phyloP scores from a whole-genome alignment of 305 asterid species.

The Rubia peregrina region DNA sequence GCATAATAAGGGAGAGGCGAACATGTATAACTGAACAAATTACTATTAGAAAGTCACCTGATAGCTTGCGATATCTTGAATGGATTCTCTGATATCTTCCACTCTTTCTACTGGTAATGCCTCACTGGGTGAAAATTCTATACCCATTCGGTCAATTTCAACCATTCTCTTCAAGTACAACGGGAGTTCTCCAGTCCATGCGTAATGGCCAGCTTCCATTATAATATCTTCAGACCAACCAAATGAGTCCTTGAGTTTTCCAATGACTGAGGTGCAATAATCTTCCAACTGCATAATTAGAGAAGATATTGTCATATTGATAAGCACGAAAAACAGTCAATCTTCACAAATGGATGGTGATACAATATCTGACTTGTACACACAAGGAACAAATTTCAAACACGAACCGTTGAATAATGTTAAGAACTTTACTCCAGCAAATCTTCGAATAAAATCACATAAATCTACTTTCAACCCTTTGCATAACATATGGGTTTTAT shows the following conservation, averaged over 20 bases:
- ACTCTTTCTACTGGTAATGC: slow-evolving; percentile 30
- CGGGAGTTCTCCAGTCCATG: slow-evolving; percentile 67
- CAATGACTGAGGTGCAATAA: slow-evolving; percentile 42
- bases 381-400: background rate
- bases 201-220: slow-evolving; percentile 31
- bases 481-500: background rate
- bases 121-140: slow-evolving; percentile 30
- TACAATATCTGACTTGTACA: background rate
- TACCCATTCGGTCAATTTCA: slow-evolving; percentile 23
- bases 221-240: slow-evolving; percentile 71
- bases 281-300: slow-evolving; percentile 46
- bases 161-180: slow-evolving; percentile 31
- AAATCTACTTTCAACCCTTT: background rate
- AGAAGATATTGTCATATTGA: slow-evolving; percentile 19
- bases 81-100: slow-evolving; percentile 45
- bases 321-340: background rate
- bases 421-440: background rate
- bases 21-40: background rate
- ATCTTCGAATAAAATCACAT: background rate
- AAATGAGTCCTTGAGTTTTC: slow-evolving; percentile 48
- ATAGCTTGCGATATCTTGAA: slow-evolving; percentile 74
- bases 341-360: background rate
- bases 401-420: background rate
- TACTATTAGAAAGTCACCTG: slow-evolving; percentile 41
- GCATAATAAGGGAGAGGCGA: background rate